Conservation (phyloP, 2,329 filamentous ascomycete species). For the Teratosphaeria zuluensis region DNA sequence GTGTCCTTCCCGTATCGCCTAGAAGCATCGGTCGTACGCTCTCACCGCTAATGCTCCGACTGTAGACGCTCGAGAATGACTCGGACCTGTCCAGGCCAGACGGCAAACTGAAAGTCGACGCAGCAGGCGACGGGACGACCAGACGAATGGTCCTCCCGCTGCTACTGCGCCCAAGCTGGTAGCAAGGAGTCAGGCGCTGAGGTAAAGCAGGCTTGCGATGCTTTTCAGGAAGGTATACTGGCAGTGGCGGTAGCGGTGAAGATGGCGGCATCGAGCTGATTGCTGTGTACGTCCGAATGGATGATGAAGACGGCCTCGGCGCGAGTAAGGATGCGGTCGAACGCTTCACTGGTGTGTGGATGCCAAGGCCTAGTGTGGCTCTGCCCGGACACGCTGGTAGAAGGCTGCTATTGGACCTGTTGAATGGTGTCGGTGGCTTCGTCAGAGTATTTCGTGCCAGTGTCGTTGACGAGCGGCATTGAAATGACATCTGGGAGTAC, state of each 20-base stretch:
- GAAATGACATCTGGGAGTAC: slow-evolving; percentile 23
- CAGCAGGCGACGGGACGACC: slow-evolving; percentile 7
- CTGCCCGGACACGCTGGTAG: slow-evolving; percentile 8
- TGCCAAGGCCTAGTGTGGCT: slow-evolving; percentile 13
- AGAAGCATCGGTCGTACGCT: slow-evolving; percentile 1
- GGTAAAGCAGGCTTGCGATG: slow-evolving; percentile 2
- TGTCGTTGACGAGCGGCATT: slow-evolving; percentile 20
- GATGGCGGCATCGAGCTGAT: slow-evolving; percentile 9
- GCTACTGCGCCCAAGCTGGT: slow-evolving; percentile 3
- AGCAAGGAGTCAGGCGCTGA: background rate
- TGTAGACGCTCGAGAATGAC: slow-evolving; percentile 22
- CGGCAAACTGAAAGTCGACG: slow-evolving; percentile 5
- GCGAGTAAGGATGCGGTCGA: slow-evolving; percentile 12
- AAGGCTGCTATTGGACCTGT: slow-evolving; percentile 5
- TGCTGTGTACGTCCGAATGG: slow-evolving; percentile 13
- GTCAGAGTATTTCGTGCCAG: slow-evolving; percentile 11
- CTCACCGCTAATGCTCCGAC: slow-evolving; percentile 19
- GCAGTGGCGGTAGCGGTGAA: slow-evolving; percentile 18
- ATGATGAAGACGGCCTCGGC: slow-evolving; percentile 16
- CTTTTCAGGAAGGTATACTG: slow-evolving; percentile 15
- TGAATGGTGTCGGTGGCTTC: background rate
- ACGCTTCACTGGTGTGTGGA: slow-evolving; percentile 11
- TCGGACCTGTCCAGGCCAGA: slow-evolving; percentile 7
- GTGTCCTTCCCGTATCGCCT: background rate
- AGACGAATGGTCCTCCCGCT: slow-evolving; percentile 8